These are phyloP conservation scores for Taphrina pruni DNA, from an alignment of 1,139 yeast genomes.

Conservation along the genomic window DNA sequence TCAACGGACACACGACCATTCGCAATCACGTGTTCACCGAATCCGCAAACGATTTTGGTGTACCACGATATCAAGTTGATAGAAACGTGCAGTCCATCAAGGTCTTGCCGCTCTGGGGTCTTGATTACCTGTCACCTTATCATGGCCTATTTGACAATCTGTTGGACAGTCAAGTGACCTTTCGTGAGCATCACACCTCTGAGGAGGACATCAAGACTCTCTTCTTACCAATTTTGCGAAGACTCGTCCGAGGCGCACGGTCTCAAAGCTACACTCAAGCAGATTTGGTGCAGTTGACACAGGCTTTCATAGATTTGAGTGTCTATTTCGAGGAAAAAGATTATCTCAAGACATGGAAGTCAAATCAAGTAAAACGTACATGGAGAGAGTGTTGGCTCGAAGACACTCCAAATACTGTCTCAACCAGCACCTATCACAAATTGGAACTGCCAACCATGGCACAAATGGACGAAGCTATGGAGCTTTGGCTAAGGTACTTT, in stretches of 20 bases:
- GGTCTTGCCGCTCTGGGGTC: slow-evolving; percentile 27
- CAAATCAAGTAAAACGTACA: slow-evolving; percentile 20
- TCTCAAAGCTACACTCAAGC: slow-evolving; percentile 16
- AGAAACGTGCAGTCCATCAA: slow-evolving; percentile 23
- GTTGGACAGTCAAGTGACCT: slow-evolving; percentile 17
- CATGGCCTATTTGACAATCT: slow-evolving; percentile 27
- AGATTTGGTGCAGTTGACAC: slow-evolving; percentile 12
- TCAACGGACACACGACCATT: slow-evolving; percentile 25
- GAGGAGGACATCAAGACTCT: slow-evolving; percentile 12
- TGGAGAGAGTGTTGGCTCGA: slow-evolving; percentile 29
- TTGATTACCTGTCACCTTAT: slow-evolving; percentile 25
- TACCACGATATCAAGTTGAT: slow-evolving; percentile 30
- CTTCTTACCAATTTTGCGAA: slow-evolving; percentile 16
- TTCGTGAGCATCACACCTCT: slow-evolving; percentile 25
- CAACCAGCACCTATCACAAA: slow-evolving; percentile 22
- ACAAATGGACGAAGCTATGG: slow-evolving; percentile 32
- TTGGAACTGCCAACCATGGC: slow-evolving; percentile 32
- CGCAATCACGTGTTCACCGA: slow-evolving; percentile 31
- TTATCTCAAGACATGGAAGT: slow-evolving; percentile 29
- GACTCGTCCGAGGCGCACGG: slow-evolving; percentile 22
- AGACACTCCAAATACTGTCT: slow-evolving; percentile 21
- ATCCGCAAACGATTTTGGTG: slow-evolving; percentile 31
- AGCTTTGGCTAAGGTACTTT: slow-evolving; percentile 20
- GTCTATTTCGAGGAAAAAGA: slow-evolving; percentile 29
- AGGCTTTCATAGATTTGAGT: slow-evolving; percentile 23